Conservation (phyloP, 805 yeast genomes). For the Starmera pachycereana region DNA sequence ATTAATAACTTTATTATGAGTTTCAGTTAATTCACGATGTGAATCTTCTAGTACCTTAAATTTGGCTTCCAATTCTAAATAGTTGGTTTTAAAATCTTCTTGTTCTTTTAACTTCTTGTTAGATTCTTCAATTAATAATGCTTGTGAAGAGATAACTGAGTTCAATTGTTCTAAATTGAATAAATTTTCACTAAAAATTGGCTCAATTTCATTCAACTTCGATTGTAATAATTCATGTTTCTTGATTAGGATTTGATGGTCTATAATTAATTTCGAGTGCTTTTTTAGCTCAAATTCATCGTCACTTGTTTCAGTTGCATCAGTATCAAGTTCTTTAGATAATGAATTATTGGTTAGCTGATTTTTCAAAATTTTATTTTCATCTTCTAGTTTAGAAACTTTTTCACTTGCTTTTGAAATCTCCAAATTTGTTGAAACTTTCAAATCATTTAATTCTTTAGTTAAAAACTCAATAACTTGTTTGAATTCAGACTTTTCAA, state of each 20-base stretch:
- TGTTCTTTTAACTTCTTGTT: slow-evolving; percentile 31
- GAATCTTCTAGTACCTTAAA: slow-evolving; percentile 35
- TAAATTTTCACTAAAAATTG: slow-evolving; percentile 42
- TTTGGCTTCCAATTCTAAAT: slow-evolving; percentile 36
- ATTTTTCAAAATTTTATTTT: slow-evolving; percentile 17
- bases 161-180: slow-evolving; percentile 44
- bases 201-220: slow-evolving; percentile 36
- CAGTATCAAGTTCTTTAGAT: background rate
- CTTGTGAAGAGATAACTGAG: slow-evolving; percentile 42
- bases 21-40: slow-evolving; percentile 28
- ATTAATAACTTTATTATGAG: slow-evolving; percentile 22
- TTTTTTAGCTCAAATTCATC: slow-evolving; percentile 30
- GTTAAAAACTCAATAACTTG: slow-evolving; percentile 22
- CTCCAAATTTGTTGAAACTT: slow-evolving; percentile 34
- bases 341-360: background rate
- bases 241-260: slow-evolving; percentile 31
- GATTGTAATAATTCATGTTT: slow-evolving; percentile 34
- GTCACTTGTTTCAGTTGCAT: slow-evolving; percentile 18
- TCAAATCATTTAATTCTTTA: slow-evolving; percentile 26
- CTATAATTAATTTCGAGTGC: slow-evolving; percentile 32
- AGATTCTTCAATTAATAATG: slow-evolving; percentile 31
- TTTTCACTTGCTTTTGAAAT: slow-evolving; percentile 48
- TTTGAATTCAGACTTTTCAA: slow-evolving; percentile 17
- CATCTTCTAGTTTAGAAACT: slow-evolving; percentile 37
- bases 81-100: slow-evolving; percentile 33